Conservation (phyloP, 148 eudicot genomes). For the Gaultheria prostrata region DNA sequence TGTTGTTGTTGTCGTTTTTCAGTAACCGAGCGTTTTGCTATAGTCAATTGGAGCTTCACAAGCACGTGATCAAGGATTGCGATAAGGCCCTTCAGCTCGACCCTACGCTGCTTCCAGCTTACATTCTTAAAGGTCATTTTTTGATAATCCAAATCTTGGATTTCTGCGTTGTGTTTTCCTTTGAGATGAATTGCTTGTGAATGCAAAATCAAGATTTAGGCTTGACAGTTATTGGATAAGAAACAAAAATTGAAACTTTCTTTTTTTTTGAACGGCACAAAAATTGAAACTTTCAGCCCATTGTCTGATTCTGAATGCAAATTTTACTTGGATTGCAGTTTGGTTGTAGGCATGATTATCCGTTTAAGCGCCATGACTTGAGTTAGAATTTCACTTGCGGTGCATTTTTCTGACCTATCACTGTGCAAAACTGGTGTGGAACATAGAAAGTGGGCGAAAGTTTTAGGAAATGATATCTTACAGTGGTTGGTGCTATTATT, state of each 20-base stretch:
- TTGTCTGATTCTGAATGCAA: background rate
- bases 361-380: background rate
- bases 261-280: no score
- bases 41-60: slow-evolving; percentile 96
- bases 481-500: background rate
- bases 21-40: slow-evolving; percentile 98
- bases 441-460: background rate
- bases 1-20: slow-evolving; percentile 18
- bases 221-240: slow-evolving; percentile 6
- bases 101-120: slow-evolving; percentile 74
- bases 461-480: background rate
- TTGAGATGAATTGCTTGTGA: slow-evolving; percentile 13
- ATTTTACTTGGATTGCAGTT: background rate
- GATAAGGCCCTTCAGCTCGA: slow-evolving; percentile 85
- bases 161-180: background rate
- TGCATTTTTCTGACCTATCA: background rate
- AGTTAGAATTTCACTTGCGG: background rate
- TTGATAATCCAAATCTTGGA: background rate
- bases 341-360: background rate
- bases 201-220: background rate
- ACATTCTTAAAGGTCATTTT: slow-evolving; percentile 74
- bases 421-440: background rate
- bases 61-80: slow-evolving; percentile 94
- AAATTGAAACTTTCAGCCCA: background rate
- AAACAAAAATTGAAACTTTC: background rate